Evolutionary conservation across 208 protist species (phyloP).

Genomic region (Crithidia mellificae): DNA sequence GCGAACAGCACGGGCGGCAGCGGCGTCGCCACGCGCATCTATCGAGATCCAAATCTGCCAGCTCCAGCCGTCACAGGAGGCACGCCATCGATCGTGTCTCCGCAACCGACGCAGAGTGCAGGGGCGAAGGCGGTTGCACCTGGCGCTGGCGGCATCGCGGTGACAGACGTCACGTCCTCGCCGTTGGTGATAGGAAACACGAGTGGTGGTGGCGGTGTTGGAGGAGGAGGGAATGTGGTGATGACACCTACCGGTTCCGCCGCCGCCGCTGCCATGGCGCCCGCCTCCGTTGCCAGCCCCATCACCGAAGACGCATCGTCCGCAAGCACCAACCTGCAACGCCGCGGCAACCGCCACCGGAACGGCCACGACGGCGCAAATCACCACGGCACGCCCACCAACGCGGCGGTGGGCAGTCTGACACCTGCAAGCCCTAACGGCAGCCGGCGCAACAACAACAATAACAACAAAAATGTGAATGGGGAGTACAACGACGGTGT

Average conservation of each 20-base stretch:
- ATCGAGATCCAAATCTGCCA: conserved; percentile 35
- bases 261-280: background rate
- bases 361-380: background rate
- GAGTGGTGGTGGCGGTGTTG: background rate
- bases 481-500: too few relatives aligned
- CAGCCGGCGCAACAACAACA: background rate
- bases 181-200: too few relatives aligned
- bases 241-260: background rate
- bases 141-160: background rate
- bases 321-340: background rate
- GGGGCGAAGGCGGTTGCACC: too few relatives aligned
- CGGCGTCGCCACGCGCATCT: conserved; percentile 27
- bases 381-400: background rate
- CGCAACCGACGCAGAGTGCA: too few relatives aligned
- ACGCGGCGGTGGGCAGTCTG: background rate
- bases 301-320: conserved; percentile 5
- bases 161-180: background rate
- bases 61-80: too few relatives aligned
- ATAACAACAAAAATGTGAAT: background rate
- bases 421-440: background rate
- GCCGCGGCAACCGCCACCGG: background rate
- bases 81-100: too few relatives aligned
- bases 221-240: too few relatives aligned
- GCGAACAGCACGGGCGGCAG: conserved; percentile 12
- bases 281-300: background rate